Conservation (phyloP, 768 basidiomycete species). For the Rhodocollybia butyracea region DNA sequence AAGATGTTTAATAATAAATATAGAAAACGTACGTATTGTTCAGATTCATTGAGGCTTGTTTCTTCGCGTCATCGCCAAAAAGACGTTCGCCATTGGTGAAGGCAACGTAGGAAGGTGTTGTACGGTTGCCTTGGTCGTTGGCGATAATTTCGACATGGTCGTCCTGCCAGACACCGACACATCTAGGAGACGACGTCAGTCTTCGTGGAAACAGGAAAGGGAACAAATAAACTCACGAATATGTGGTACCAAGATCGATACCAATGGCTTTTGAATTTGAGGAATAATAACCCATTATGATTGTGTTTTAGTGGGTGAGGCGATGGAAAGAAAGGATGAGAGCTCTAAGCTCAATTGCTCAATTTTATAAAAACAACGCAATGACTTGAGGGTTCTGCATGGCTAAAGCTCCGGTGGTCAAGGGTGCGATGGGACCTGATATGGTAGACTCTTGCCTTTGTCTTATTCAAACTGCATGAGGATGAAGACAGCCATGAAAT, state of each 20-base stretch:
- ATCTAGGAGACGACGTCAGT: background rate
- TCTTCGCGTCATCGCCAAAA: constrained; percentile 74
- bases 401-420: no score
- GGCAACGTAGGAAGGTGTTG: constrained; percentile 89
- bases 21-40: constrained; percentile 52
- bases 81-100: constrained; percentile 88
- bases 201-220: constrained; percentile 46
- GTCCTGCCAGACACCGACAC: constrained; percentile 10
- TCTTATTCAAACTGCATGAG: no score
- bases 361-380: no score
- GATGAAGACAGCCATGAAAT: no score
- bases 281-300: constrained; percentile 10
- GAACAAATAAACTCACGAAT: constrained; percentile 44
- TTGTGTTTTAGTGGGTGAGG: background rate
- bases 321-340: background rate
- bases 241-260: constrained; percentile 71
- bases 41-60: constrained; percentile 74
- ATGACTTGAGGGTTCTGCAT: no score
- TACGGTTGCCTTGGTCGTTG: constrained; percentile 87
- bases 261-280: constrained; percentile 37
- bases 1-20: constrained; percentile 5
- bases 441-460: no score
- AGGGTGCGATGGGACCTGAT: no score
- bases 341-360: no score
- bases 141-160: constrained; percentile 72